These are phyloP conservation scores for Pestalotiopsis sp. DNA, from an alignment of 2,329 filamentous ascomycete species.

Conservation along the genomic window DNA sequence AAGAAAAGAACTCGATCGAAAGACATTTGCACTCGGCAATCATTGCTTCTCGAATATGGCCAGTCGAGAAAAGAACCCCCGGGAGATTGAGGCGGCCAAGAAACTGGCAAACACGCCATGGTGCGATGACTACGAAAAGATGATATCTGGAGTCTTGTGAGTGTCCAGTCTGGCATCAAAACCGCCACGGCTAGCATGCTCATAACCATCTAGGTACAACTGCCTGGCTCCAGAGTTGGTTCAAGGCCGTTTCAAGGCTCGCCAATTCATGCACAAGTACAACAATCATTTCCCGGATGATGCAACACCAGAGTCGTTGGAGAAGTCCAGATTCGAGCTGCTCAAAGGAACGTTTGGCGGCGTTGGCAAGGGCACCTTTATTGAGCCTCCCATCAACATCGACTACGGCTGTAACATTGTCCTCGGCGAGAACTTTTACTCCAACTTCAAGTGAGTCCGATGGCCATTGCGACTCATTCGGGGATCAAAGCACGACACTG, in stretches of 20 bases:
- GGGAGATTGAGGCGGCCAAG: slow-evolving; percentile 45
- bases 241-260: slow-evolving; percentile 52
- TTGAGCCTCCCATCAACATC: slow-evolving; percentile 62
- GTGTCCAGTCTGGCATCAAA: slow-evolving; percentile 15
- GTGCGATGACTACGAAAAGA: slow-evolving; percentile 63
- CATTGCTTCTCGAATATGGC: slow-evolving; percentile 29
- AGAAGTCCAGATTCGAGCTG: slow-evolving; percentile 42
- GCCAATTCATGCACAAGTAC: slow-evolving; percentile 57
- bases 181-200: neutral
- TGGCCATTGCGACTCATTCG: slow-evolving; percentile 1
- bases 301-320: slow-evolving; percentile 44
- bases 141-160: slow-evolving; percentile 64
- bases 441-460: slow-evolving; percentile 53
- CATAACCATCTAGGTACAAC: slow-evolving; percentile 44
- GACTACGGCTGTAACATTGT: slow-evolving; percentile 68
- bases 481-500: slow-evolving; percentile 13
- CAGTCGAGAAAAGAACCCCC: slow-evolving; percentile 39
- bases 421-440: slow-evolving; percentile 63
- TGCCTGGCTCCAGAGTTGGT: slow-evolving; percentile 46
- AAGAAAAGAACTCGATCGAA: no score
- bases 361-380: slow-evolving; percentile 51
- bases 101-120: slow-evolving; percentile 52
- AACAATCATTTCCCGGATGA: slow-evolving; percentile 49
- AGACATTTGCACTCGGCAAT: neutral
- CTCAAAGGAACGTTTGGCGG: slow-evolving; percentile 50